These are phyloP conservation scores for Adansonia rubrostipa DNA, from an alignment of 441 rosid species.

Conservation along the genomic window DNA sequence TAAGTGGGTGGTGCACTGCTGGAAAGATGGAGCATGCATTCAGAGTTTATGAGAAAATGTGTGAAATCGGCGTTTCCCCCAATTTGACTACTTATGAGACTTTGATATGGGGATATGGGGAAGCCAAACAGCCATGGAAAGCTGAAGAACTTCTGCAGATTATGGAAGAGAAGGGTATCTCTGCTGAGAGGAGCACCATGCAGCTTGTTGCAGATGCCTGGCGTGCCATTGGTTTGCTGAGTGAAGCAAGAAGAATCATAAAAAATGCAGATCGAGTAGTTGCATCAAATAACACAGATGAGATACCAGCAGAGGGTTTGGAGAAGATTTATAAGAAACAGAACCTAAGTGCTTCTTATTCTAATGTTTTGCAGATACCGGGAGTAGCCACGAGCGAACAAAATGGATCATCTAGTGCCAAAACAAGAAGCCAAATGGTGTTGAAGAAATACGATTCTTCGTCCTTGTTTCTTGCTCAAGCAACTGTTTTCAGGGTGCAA, in stretches of 20 bases:
- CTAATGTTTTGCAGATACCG: slow-evolving; percentile 35
- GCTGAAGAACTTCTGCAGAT: slow-evolving; percentile 71
- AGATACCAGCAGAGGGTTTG: slow-evolving; percentile 35
- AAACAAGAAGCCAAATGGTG: slow-evolving; percentile 40
- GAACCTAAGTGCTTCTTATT: slow-evolving; percentile 36
- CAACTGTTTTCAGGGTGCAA: slow-evolving; percentile 22
- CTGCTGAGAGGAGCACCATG: slow-evolving; percentile 57
- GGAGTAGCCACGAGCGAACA: slow-evolving; percentile 30
- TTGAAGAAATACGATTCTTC: slow-evolving; percentile 32
- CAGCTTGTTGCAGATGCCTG: slow-evolving; percentile 81
- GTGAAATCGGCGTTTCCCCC: slow-evolving; percentile 57
- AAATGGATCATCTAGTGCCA: slow-evolving; percentile 40
- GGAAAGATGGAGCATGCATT: slow-evolving; percentile 84
- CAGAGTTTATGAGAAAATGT: slow-evolving; percentile 66
- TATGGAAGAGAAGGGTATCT: slow-evolving; percentile 70
- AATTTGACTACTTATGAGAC: slow-evolving; percentile 88
- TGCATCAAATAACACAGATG: slow-evolving; percentile 22
- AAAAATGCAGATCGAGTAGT: slow-evolving; percentile 23
- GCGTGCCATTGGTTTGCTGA: slow-evolving; percentile 66
- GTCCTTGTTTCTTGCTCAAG: neutral
- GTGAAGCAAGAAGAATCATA: slow-evolving; percentile 55
- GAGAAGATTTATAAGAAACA: slow-evolving; percentile 38
- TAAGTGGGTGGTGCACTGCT: slow-evolving; percentile 87
- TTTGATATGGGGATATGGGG: slow-evolving; percentile 91
- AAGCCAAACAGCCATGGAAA: slow-evolving; percentile 84